These are phyloP conservation scores for Epicoccum nigrum DNA, from an alignment of 2,329 filamentous ascomycete genomes.

Conservation along the genomic window DNA sequence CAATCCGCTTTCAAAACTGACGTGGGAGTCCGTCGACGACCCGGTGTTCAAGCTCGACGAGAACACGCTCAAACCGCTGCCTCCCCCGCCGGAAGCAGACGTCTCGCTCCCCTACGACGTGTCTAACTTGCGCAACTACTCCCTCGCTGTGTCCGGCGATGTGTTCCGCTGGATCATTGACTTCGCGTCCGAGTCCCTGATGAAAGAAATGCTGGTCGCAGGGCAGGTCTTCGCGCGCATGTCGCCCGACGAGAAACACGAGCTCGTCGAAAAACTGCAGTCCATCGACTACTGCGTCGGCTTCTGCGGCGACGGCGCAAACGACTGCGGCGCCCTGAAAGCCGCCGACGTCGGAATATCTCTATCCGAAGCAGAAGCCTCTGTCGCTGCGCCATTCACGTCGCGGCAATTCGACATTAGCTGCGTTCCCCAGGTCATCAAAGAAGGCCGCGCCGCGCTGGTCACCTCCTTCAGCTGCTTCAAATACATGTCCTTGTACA, in stretches of 20 bases:
- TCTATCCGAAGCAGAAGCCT: slow-evolving; percentile 94
- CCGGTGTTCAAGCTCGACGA: slow-evolving; percentile 77
- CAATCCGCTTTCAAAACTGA: slow-evolving; percentile 74
- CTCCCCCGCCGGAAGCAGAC: slow-evolving; percentile 73
- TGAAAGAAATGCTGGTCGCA: slow-evolving; percentile 85
- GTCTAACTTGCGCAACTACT: slow-evolving; percentile 81
- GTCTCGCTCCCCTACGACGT: slow-evolving; percentile 86
- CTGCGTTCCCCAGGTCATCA: slow-evolving; percentile 90
- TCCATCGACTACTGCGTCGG: slow-evolving; percentile 94
- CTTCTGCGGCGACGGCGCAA: slow-evolving; percentile 96
- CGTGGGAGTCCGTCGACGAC: slow-evolving; percentile 97
- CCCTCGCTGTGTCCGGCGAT: slow-evolving; percentile 87
- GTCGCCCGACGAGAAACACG: slow-evolving; percentile 98
- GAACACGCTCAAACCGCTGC: slow-evolving; percentile 78
- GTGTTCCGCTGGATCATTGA: slow-evolving; percentile 97
- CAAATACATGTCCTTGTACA: slow-evolving; percentile 99
- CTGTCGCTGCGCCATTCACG: slow-evolving; percentile 97
- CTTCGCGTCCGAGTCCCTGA: slow-evolving; percentile 79
- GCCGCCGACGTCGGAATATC: slow-evolving; percentile 98
- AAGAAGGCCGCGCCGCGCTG: slow-evolving; percentile 89
- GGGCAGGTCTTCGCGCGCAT: slow-evolving; percentile 97
- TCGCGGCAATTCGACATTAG: slow-evolving; percentile 95
- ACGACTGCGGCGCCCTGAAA: slow-evolving; percentile 95
- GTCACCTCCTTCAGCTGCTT: slow-evolving; percentile 99
- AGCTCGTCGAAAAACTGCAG: slow-evolving; percentile 95